These are phyloP conservation scores for Malus asiatica DNA, from an alignment of 306 rosid genomes.

Conservation along the genomic window DNA sequence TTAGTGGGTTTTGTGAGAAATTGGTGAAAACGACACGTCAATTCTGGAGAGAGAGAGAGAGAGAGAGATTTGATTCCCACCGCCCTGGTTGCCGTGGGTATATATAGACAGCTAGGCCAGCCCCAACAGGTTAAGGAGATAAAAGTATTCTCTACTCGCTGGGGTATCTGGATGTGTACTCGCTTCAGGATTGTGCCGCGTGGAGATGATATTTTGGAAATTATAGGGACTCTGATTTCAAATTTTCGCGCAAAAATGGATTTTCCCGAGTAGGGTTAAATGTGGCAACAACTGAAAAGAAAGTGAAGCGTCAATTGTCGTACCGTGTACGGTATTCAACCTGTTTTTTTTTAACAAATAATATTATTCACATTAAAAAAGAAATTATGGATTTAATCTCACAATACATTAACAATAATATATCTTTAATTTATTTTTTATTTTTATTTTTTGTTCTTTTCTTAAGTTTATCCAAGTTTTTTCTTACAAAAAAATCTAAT, in stretches of 20 bases:
- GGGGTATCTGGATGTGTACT: not conserved
- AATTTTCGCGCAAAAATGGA: not conserved
- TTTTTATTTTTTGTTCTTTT: too few species aligned
- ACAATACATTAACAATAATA: rapidly evolving
- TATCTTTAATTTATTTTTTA: too few species aligned
- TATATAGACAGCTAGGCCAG: not conserved
- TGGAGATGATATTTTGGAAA: not conserved
- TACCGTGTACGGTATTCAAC: not conserved
- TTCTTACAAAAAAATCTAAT: too few species aligned
- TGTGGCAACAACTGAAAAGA: too few species aligned
- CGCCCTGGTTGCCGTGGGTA: not conserved
- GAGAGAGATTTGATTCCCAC: not conserved
- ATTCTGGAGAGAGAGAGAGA: not conserved
- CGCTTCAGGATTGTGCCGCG: not conserved
- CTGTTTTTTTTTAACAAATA: too few species aligned
- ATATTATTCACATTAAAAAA: too few species aligned
- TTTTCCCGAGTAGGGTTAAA: not conserved
- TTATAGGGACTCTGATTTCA: not conserved
- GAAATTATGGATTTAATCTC: rapidly evolving
- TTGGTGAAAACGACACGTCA: not conserved
- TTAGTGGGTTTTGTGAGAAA: not conserved
- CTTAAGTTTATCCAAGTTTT: too few species aligned
- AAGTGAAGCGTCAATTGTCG: too few species aligned
- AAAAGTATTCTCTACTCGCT: not conserved
- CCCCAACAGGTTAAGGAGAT: not conserved